Evolutionary conservation across 805 yeast genomes (phyloP).

Genomic region (Isabelozyma pseudorhagii): DNA sequence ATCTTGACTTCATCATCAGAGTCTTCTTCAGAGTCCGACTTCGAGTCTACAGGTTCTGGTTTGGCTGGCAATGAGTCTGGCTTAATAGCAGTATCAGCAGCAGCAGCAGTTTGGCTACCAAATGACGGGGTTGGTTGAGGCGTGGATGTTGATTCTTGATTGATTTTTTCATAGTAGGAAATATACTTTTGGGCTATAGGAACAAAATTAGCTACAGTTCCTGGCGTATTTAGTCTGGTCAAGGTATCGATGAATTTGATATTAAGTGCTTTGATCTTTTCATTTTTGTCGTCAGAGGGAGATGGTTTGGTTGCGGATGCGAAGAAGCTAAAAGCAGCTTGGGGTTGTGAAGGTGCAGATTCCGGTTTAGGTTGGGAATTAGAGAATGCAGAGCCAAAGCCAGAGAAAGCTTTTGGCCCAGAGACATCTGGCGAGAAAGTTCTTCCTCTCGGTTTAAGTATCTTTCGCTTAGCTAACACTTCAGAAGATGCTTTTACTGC

Average conservation of each 20-base stretch:
- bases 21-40: constrained; percentile 25
- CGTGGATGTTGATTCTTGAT: not conserved
- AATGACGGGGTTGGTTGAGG: not conserved
- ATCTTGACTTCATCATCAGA: constrained; percentile 23
- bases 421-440: not conserved
- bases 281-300: constrained; percentile 28
- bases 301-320: not conserved
- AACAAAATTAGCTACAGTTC: constrained; percentile 54
- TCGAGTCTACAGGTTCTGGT: constrained; percentile 9
- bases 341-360: not conserved
- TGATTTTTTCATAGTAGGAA: constrained; percentile 39
- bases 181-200: constrained; percentile 58
- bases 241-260: constrained; percentile 53
- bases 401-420: not conserved
- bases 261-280: constrained; percentile 64
- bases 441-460: constrained; percentile 53
- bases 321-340: not conserved
- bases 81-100: not conserved
- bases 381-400: constrained; percentile 1
- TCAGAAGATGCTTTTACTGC: constrained; percentile 55
- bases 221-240: constrained; percentile 33
- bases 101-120: constrained; percentile 2
- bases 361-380: not conserved
- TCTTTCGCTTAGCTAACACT: constrained; percentile 66
- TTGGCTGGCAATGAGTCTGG: not conserved